These are phyloP conservation scores for Tripidium arundinaceum DNA, from an alignment of 202 grass and related monocot genomes.

Conservation along the genomic window DNA sequence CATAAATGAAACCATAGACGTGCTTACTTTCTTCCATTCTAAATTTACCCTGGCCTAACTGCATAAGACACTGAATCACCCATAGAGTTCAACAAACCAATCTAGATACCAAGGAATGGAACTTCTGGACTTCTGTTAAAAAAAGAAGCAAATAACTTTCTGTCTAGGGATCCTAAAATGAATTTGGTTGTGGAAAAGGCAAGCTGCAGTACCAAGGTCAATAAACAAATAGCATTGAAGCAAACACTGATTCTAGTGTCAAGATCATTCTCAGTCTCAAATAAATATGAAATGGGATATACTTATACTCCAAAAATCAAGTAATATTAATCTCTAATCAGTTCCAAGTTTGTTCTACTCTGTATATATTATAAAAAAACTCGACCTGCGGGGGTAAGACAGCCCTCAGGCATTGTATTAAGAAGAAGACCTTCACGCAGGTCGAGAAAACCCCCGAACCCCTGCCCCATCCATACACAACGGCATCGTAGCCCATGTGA, in stretches of 20 bases:
- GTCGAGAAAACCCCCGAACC: background rate
- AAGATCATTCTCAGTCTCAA: background rate
- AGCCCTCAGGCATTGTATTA: background rate
- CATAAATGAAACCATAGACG: background rate
- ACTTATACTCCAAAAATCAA: background rate
- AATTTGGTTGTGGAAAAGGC: background rate
- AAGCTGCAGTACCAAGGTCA: constrained; percentile 8
- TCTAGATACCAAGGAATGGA: constrained; percentile 8
- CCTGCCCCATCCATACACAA: background rate
- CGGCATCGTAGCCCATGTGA: background rate
- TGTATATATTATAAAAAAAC: background rate
- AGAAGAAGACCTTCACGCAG: background rate
- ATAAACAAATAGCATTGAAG: constrained; percentile 1
- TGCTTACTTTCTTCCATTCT: background rate
- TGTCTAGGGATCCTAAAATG: background rate
- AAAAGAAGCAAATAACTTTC: background rate
- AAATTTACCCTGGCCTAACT: background rate
- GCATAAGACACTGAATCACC: background rate
- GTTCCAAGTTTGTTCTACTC: background rate
- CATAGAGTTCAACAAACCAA: constrained; percentile 1
- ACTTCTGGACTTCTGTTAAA: background rate
- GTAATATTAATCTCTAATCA: constrained; percentile 5
- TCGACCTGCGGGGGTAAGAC: background rate
- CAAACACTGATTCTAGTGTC: background rate
- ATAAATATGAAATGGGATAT: background rate